Conservation (phyloP, 768 basidiomycete species). For the Serendipita sp. region DNA sequence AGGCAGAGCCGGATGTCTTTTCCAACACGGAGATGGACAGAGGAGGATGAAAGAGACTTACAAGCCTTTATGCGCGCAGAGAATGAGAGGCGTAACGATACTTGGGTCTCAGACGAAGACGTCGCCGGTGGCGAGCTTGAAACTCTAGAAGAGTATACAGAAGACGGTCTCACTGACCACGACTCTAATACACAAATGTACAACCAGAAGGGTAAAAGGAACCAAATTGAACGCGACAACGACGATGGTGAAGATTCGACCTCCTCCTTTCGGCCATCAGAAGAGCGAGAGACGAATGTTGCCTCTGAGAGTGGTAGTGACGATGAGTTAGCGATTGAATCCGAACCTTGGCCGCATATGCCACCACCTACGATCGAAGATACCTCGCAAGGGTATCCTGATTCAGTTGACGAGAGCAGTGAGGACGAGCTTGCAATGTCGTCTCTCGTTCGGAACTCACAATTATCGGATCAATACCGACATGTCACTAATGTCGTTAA, state of each 20-base stretch:
- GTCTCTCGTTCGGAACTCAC: neutral
- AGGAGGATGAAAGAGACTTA: constrained; percentile 1
- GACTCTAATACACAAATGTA: neutral
- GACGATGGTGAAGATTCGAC: neutral
- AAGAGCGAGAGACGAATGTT: neutral
- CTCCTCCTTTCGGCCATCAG: neutral
- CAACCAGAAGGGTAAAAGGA: neutral
- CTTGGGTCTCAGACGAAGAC: neutral
- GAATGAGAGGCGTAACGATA: neutral
- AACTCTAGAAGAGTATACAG: neutral
- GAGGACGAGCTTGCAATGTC: neutral
- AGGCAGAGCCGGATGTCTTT: neutral
- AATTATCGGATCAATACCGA: neutral
- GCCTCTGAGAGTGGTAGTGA: neutral
- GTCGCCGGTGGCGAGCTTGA: neutral
- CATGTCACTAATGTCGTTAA: neutral
- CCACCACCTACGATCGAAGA: neutral
- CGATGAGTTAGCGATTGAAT: neutral
- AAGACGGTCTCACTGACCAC: neutral
- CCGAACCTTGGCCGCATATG: too few species aligned
- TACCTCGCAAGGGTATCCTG: neutral
- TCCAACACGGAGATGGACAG: neutral
- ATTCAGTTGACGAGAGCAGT: neutral
- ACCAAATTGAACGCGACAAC: neutral
- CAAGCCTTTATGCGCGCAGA: neutral